Evolutionary conservation across 2,329 filamentous ascomycete species (phyloP).

Genomic region (Aspergillus pseudoglaucus): DNA sequence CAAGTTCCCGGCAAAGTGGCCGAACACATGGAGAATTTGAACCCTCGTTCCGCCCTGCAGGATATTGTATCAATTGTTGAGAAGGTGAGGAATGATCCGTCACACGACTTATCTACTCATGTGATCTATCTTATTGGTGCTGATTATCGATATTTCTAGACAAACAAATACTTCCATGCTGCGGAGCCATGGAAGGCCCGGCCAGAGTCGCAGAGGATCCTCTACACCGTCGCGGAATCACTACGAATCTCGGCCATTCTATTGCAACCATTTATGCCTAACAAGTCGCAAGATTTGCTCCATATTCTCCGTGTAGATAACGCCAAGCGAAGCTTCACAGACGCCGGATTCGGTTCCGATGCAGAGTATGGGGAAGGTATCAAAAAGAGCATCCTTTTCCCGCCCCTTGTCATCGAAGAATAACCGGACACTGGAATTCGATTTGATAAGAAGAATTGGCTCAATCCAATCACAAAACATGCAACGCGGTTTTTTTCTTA

Average conservation of each 20-base stretch:
- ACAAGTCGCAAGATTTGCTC: conserved; percentile 64
- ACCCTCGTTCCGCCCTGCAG: conserved; percentile 60
- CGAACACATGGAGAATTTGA: conserved; percentile 55
- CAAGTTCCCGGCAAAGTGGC: conserved; percentile 39
- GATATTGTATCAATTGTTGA: conserved; percentile 57
- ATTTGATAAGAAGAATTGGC: conserved; percentile 23
- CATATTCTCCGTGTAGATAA: conserved; percentile 68
- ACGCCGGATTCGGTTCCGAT: conserved; percentile 60
- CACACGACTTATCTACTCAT: background rate
- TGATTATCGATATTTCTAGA: conserved; percentile 34
- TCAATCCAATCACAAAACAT: conserved; percentile 14
- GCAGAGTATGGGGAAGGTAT: conserved; percentile 58
- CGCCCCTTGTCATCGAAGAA: conserved; percentile 37
- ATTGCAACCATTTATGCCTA: conserved; percentile 85
- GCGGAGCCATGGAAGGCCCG: conserved; percentile 61
- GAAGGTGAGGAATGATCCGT: conserved; percentile 41
- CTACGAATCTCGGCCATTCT: conserved; percentile 75
- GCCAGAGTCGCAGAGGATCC: conserved; percentile 48
- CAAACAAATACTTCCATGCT: conserved; percentile 61
- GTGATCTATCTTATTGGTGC: conserved; percentile 6
- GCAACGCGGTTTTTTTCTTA: background rate
- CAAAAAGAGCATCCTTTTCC: conserved; percentile 47
- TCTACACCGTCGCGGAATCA: conserved; percentile 69
- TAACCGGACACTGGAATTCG: conserved; percentile 17
- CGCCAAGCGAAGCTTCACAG: conserved; percentile 56